phyloP scores from a whole-genome alignment of 345 rosid species.

The Isatis tinctoria region DNA sequence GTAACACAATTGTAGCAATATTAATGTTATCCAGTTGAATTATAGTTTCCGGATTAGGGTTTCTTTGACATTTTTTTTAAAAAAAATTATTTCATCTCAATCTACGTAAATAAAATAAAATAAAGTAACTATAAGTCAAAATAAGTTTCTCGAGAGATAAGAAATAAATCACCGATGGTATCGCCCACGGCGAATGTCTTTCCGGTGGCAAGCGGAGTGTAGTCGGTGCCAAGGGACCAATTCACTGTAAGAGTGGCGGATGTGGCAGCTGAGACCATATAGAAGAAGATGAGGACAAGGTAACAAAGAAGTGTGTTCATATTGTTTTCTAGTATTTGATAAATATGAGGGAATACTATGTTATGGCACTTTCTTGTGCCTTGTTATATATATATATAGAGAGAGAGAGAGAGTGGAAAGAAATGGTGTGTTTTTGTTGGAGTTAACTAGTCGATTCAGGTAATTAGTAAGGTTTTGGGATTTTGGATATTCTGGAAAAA shows the following conservation, averaged over 20 bases:
- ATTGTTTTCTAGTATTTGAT: background rate
- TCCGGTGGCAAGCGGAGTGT: constrained; percentile 54
- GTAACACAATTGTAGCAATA: background rate
- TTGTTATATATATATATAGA: background rate
- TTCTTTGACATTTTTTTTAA: too few species aligned
- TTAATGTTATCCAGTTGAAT: background rate
- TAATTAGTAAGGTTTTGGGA: constrained; percentile 1
- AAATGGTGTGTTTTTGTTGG: background rate
- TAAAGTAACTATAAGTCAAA: background rate
- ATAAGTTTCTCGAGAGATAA: background rate
- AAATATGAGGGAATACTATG: background rate
- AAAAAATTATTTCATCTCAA: background rate
- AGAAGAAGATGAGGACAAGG: constrained; percentile 28
- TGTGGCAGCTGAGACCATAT: constrained; percentile 37
- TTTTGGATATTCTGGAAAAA: background rate
- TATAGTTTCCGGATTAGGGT: background rate
- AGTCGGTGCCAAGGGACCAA: constrained; percentile 67
- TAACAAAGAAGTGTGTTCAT: constrained; percentile 22
- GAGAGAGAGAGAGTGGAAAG: background rate
- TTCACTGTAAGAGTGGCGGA: constrained; percentile 65
- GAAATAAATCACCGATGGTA: constrained; percentile 50
- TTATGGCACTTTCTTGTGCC: background rate
- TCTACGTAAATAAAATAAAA: background rate
- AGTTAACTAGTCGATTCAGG: background rate
- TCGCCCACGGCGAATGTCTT: constrained; percentile 68